Base-by-base conservation (phyloP, 2,329 filamentous ascomycete species). In the Cladosporium halotolerans region DNA sequence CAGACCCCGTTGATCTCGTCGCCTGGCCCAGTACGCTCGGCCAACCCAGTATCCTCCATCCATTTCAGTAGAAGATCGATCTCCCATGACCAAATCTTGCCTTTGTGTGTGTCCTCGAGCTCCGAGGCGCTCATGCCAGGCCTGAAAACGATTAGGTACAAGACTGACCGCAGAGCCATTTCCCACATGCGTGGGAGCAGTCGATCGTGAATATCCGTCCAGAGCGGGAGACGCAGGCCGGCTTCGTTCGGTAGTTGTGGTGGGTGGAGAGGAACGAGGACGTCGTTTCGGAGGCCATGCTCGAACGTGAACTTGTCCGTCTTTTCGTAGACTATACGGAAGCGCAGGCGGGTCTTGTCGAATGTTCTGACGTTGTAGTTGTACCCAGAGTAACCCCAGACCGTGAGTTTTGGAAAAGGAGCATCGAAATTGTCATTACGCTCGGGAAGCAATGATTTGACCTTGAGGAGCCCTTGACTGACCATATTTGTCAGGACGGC, bases 331-430 rank as follows among this genome's bases (percentile, higher is more conserved):
- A 79, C 75, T 34, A 89, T 72, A 9, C 77, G 75, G 67, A 88
- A 89, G 58, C 81, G 79, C 46, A 88, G 77, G 60, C 82, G 81
- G 33, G 76, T 76, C 60, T 85, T 84, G 34, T 86, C 80, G 57
- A 85, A 83, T 54, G 81, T 81, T 52, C 85, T 78, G 18, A 83
- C 85, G 62, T 87, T 82, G 67, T 90, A 90, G 58, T 86, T 82
- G 13, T 81, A 81, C 7, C 84, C 84, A 50, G 81, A 79, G 62
- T 89, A 86, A 1, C 87, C 86, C 64, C 86, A 84, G 2, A 83
- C 82, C 4, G 71, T 74, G 19, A 77, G 59, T 33, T 68, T 68
- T 13, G 73, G 73, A 10, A 64, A 62, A 0, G 71, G 68, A 3
- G 69, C 69, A 36, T 68, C 64, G 47, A 73, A 66, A 5, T 71